Evolutionary conservation across 2,329 filamentous ascomycete species (phyloP).

Genomic region (Exophiala spinifera): DNA sequence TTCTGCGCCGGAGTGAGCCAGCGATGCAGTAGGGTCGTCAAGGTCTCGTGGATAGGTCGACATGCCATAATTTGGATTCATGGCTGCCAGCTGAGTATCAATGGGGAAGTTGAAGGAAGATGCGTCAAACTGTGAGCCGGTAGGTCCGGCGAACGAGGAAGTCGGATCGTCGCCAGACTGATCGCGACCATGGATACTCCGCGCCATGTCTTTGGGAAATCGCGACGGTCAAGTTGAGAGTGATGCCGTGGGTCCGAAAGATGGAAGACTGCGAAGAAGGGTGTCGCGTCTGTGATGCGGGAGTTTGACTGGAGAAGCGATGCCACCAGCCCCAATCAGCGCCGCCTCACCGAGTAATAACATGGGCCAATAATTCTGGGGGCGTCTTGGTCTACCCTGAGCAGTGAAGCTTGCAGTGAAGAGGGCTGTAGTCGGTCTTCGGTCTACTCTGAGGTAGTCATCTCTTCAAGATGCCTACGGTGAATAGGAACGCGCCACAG

Average conservation of each 20-base stretch:
- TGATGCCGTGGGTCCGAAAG: conserved; percentile 22
- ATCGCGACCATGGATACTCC: conserved; percentile 14
- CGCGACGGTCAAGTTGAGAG: conserved; percentile 1
- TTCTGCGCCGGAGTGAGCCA: conserved; percentile 4
- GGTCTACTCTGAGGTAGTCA: background rate
- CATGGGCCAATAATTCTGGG: no score
- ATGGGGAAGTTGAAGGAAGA: conserved; percentile 17
- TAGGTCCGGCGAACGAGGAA: conserved; percentile 10
- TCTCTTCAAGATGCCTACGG: background rate
- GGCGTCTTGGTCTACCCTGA: no score
- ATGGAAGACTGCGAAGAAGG: conserved; percentile 3
- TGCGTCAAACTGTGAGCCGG: conserved; percentile 16
- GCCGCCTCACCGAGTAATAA: no score
- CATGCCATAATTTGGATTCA: conserved; percentile 17
- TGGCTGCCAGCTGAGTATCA: conserved; percentile 19
- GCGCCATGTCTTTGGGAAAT: conserved; percentile 15
- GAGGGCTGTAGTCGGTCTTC: background rate
- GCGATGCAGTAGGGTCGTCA: conserved; percentile 8
- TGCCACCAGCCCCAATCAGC: no score
- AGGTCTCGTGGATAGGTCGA: conserved; percentile 14
- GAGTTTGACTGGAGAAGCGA: background rate
- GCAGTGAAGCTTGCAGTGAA: background rate
- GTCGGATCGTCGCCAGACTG: conserved; percentile 19
- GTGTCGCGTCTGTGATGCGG: conserved; percentile 4
- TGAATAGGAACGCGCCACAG: background rate